phyloP scores from a whole-genome alignment of 2,329 filamentous ascomycete species.

The Talaromyces pinophilus region DNA sequence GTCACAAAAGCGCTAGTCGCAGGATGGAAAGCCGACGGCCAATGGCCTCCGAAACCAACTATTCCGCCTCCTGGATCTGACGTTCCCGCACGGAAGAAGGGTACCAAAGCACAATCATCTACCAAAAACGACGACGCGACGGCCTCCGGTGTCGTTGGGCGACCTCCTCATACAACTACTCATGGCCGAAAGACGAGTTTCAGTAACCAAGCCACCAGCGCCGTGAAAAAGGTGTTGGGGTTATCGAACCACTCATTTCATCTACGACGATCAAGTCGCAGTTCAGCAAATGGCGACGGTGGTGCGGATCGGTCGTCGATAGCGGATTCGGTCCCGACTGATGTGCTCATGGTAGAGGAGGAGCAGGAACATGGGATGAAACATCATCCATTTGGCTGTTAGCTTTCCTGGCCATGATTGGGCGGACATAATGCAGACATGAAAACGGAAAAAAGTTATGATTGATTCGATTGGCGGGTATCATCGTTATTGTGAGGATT shows the following conservation, averaged over 20 bases:
- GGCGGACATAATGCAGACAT: not conserved
- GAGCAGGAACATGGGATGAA: not conserved
- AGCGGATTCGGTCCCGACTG: slow-evolving; percentile 4
- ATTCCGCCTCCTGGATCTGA: slow-evolving; percentile 29
- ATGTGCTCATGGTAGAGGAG: slow-evolving; percentile 12
- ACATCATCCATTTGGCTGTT: slow-evolving; percentile 1
- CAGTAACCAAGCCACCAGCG: slow-evolving; percentile 35
- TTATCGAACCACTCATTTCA: slow-evolving; percentile 40
- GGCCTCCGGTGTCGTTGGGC: not conserved
- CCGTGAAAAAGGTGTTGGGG: slow-evolving; percentile 45
- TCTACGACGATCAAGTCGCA: slow-evolving; percentile 37
- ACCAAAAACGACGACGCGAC: slow-evolving; percentile 7
- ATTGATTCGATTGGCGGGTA: not conserved
- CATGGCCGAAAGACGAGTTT: slow-evolving; percentile 19
- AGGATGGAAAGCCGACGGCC: slow-evolving; percentile 89
- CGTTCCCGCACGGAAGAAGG: slow-evolving; percentile 24
- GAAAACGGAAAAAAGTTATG: not conserved
- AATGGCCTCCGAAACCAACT: slow-evolving; percentile 76
- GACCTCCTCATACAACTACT: not conserved
- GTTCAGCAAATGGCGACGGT: slow-evolving; percentile 1
- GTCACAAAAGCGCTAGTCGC: slow-evolving; percentile 78
- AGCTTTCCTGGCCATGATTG: not conserved
- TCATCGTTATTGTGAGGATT: not conserved
- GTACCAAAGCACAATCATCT: slow-evolving; percentile 15
- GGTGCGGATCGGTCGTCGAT: slow-evolving; percentile 3